These are phyloP conservation scores for Fusarium sp. DNA, from an alignment of 2,329 filamentous ascomycete species.

Conservation along the genomic window DNA sequence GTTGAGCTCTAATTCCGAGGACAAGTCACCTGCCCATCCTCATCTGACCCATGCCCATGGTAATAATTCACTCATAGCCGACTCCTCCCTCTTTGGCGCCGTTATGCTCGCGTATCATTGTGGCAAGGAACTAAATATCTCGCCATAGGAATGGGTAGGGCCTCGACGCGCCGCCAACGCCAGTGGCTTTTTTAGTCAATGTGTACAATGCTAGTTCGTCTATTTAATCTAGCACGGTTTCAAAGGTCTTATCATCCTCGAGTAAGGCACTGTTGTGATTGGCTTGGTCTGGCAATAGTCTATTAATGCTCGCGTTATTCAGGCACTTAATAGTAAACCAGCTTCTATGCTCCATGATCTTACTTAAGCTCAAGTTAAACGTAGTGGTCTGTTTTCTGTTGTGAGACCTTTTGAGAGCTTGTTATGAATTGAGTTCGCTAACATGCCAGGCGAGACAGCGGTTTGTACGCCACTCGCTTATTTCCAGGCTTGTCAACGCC, in stretches of 20 bases:
- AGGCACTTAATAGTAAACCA: accelerated
- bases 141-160: not conserved
- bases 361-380: accelerated
- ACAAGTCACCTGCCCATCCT: not conserved
- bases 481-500: no score
- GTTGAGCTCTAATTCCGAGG: not conserved
- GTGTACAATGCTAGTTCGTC: not conserved
- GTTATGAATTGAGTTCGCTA: not conserved
- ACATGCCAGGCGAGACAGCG: not conserved
- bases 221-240: not conserved
- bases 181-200: not conserved
- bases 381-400: not conserved
- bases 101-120: not conserved
- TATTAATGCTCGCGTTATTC: accelerated
- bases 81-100: no score
- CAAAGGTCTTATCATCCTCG: not conserved
- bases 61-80: not conserved
- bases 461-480: not conserved
- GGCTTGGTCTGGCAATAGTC: accelerated
- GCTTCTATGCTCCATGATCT: not conserved
- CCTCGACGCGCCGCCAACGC: no score
- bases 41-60: not conserved
- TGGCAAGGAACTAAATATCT: not conserved
- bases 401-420: not conserved
- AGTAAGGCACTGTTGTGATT: accelerated